A percentile compares a stretch with the other conserved stretches of the same genome.
phyloP scores from a whole-genome alignment of 164 flowering plant species.

The Vitis labrusca region DNA sequence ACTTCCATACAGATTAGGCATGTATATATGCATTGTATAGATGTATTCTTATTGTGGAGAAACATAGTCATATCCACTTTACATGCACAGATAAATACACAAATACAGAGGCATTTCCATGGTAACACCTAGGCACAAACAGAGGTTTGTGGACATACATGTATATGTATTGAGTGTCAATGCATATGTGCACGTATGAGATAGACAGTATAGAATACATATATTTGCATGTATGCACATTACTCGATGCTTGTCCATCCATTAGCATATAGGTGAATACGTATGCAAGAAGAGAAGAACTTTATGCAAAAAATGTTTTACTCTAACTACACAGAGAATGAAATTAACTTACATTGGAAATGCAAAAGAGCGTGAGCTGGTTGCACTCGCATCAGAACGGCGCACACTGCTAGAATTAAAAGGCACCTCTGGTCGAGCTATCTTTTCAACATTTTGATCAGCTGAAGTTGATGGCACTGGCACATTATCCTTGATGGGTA shows the following conservation, averaged over 20 bases:
- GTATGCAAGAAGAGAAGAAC: neutral
- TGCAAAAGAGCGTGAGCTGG: slow-evolving; percentile 44
- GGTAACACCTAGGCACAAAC: neutral
- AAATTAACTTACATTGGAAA: slow-evolving; percentile 56
- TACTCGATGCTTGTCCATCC: neutral
- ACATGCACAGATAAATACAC: neutral
- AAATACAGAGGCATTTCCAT: neutral
- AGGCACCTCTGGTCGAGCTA: slow-evolving; percentile 6
- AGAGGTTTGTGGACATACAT: neutral
- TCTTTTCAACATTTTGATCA: slow-evolving; percentile 1
- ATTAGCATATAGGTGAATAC: neutral
- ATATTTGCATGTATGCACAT: neutral
- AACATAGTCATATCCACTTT: neutral
- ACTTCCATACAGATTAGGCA: neutral
- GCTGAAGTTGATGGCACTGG: neutral
- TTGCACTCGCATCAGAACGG: slow-evolving; percentile 43
- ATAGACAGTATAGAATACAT: neutral
- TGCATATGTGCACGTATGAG: neutral
- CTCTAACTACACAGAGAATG: neutral
- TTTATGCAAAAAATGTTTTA: neutral
- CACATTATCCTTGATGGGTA: neutral
- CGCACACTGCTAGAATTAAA: slow-evolving; percentile 22
- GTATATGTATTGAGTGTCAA: neutral
- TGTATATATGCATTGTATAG: neutral
- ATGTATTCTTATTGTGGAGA: neutral